Evolutionary conservation across 495 filamentous ascomycete genomes (phyloP).

Genomic region (Neurospora africana): DNA sequence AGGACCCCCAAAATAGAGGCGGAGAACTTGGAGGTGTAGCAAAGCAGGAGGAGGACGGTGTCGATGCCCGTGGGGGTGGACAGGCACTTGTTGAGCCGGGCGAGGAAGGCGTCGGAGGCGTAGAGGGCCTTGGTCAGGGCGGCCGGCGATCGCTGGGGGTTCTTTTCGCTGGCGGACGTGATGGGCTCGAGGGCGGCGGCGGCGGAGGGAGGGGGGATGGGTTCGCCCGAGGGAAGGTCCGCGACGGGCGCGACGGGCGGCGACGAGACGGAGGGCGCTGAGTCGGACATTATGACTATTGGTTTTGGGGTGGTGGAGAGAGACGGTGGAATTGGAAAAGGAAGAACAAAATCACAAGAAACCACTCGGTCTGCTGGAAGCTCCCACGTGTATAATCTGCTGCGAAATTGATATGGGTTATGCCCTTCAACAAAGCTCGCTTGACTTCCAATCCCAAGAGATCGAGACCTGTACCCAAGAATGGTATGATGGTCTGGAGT

Average conservation of each 20-base stretch:
- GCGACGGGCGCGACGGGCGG: slow-evolving; percentile 15
- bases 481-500: not conserved
- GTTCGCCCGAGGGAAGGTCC: slow-evolving; percentile 31
- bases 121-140: slow-evolving; percentile 14
- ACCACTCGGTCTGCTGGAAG: not conserved
- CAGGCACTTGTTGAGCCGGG: slow-evolving; percentile 46
- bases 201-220: slow-evolving; percentile 20
- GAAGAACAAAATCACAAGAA: not conserved
- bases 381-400: not conserved
- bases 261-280: not conserved
- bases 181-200: slow-evolving; percentile 17
- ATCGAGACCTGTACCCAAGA: not conserved
- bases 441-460: not conserved
- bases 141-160: slow-evolving; percentile 19
- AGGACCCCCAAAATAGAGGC: slow-evolving; percentile 28
- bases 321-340: not conserved
- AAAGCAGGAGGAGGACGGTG: slow-evolving; percentile 48
- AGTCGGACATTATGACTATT: slow-evolving; percentile 7
- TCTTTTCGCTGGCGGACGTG: slow-evolving; percentile 26
- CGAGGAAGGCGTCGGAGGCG: slow-evolving; percentile 34
- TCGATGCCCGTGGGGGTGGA: slow-evolving; percentile 51
- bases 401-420: not conserved
- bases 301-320: not conserved
- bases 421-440: not conserved
- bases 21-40: slow-evolving; percentile 52